Evolutionary conservation across 2,329 filamentous ascomycete genomes (phyloP).

Genomic region (Fusarium ambrosium): DNA sequence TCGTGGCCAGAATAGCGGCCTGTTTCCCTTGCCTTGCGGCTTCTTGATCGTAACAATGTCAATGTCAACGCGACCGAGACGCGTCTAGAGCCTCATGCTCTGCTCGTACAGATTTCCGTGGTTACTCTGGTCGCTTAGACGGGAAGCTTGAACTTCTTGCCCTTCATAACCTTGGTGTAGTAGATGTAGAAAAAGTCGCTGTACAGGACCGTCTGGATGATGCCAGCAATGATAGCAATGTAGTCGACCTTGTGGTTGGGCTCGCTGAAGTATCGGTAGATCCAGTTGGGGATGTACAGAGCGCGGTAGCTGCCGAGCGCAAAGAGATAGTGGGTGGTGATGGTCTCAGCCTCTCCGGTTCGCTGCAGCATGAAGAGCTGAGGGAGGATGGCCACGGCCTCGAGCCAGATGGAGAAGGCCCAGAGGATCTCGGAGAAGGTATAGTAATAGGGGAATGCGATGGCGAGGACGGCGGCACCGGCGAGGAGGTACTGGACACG

Average conservation of each 20-base stretch:
- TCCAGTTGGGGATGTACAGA: slow-evolving; percentile 98
- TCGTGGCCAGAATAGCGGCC: slow-evolving; percentile 33
- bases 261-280: slow-evolving; percentile 89
- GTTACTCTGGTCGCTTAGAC: slow-evolving; percentile 65
- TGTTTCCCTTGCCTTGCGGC: slow-evolving; percentile 28
- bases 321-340: slow-evolving; percentile 97
- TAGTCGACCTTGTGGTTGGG: slow-evolving; percentile 80
- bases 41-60: slow-evolving; percentile 34
- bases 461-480: slow-evolving; percentile 80
- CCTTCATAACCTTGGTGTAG: slow-evolving; percentile 94
- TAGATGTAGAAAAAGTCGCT: slow-evolving; percentile 99
- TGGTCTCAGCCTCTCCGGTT: slow-evolving; percentile 98
- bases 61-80: slow-evolving; percentile 16
- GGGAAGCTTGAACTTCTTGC: slow-evolving; percentile 88
- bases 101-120: slow-evolving; percentile 22
- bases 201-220: slow-evolving; percentile 95
- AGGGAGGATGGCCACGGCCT: slow-evolving; percentile 94
- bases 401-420: slow-evolving; percentile 99
- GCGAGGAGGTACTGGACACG: slow-evolving; percentile 94
- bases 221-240: slow-evolving; percentile 88
- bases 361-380: slow-evolving; percentile 98
- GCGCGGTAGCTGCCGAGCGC: slow-evolving; percentile 92
- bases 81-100: slow-evolving; percentile 25
- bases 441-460: slow-evolving; percentile 90
- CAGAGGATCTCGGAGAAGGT: slow-evolving; percentile 88